These are phyloP conservation scores for Trichoderma sp. DNA, from an alignment of 2,329 filamentous ascomycete genomes.

Conservation along the genomic window DNA sequence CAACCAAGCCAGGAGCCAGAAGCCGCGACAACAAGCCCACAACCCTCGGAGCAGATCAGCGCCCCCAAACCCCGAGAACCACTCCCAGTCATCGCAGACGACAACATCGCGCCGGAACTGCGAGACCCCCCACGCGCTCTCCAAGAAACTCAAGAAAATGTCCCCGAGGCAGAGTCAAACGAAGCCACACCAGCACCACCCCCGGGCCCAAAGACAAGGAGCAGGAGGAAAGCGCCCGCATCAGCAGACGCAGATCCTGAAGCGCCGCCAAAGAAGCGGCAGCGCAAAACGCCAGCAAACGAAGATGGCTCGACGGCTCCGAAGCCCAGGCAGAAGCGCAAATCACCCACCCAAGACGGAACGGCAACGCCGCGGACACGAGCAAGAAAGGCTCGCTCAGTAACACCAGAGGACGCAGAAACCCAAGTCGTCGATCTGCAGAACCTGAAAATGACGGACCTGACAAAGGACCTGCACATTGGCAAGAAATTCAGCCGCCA, in stretches of 20 bases:
- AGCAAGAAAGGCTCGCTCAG: slow-evolving; percentile 47
- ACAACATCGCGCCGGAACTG: slow-evolving; percentile 26
- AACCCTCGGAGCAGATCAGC: not conserved
- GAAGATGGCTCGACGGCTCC: slow-evolving; percentile 29
- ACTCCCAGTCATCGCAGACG: slow-evolving; percentile 11
- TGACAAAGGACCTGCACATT: slow-evolving; percentile 69
- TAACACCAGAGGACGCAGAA: slow-evolving; percentile 67
- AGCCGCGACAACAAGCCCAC: not conserved
- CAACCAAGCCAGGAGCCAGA: not conserved
- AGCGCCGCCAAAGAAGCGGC: slow-evolving; percentile 41
- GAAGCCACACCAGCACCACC: slow-evolving; percentile 12
- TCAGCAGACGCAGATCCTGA: slow-evolving; percentile 28
- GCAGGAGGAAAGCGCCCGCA: slow-evolving; percentile 25
- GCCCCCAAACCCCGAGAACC: not conserved
- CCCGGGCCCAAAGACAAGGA: slow-evolving; percentile 24
- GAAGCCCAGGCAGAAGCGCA: slow-evolving; percentile 37
- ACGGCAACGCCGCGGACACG: slow-evolving; percentile 35
- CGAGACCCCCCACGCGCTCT: slow-evolving; percentile 17
- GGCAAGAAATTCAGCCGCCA: slow-evolving; percentile 77
- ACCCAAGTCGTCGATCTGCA: slow-evolving; percentile 64
- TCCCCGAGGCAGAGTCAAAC: not conserved
- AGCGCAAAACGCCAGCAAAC: slow-evolving; percentile 38
- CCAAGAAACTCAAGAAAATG: slow-evolving; percentile 6
- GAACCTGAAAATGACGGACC: slow-evolving; percentile 70
- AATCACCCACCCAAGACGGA: slow-evolving; percentile 31